Base-by-base conservation (phyloP, 441 rosid species). In the Pelargonium citronellum region DNA sequence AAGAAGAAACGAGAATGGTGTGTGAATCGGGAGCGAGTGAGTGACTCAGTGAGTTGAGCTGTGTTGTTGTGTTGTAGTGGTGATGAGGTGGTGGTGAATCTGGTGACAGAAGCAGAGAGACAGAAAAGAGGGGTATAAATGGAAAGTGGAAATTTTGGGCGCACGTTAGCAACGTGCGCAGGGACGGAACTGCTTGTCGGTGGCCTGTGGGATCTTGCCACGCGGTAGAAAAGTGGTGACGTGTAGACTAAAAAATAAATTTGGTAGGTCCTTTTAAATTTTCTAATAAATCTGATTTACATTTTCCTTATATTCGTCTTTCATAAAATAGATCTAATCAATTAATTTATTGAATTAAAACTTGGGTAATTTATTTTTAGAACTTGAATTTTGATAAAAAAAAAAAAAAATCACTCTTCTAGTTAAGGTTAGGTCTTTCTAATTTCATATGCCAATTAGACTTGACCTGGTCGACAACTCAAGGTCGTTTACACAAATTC, bases 161-260 rank as follows among this genome's bases (percentile, higher is more conserved):
- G 78, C 79, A 80, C 12, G 75, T 75, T 80, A 79, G 82, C 69
- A 10, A 11, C 22, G 43, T 66, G 78, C 75, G 84, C 84, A 64
- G 82, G 60, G 60, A 47, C 22, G 63, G 20, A 64, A 68, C 73
- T 7, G 64, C 41, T 70, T 86, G 96, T 90, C 91, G 92, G 95
- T 83, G 76, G 77, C 91, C 87, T 79, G 57, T 80, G 69, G 64
- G 77, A 75, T 77, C 37, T 20, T 30, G 88, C 83, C 96, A 86
- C 89, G 87, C 84, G 58, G 69, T n/a, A 8, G 0, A 0, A 0
- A 3, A n/a, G 43, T 3, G 4, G 20, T 46, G 71, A 79, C 76
- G 73, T 77, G 83, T 77, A 74, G 77, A n/a, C 17, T n/a, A 6
- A 51, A 51, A 51, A 4, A n/a, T 46, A 46, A 46, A 46, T 46